Percentiles rank a stretch among this genome's conserved stretches.
phyloP scores from a whole-genome alignment of 495 filamentous ascomycete species.

The Aspergillus leporis region DNA sequence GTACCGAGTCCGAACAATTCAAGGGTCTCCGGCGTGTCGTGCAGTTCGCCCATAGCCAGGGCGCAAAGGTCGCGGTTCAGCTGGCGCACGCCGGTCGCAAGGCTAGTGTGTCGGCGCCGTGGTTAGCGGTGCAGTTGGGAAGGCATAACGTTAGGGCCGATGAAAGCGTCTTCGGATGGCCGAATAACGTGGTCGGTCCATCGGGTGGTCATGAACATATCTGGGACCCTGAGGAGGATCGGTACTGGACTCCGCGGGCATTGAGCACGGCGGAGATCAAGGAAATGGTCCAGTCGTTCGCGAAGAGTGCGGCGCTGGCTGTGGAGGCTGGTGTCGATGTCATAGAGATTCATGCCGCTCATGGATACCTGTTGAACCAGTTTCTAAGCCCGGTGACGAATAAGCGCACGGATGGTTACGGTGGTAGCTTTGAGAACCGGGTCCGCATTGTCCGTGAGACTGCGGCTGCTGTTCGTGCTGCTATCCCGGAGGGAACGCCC shows the following conservation, averaged over 20 bases:
- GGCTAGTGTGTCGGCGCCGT: slow-evolving; percentile 63
- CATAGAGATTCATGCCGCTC: slow-evolving; percentile 60
- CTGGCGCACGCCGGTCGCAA: slow-evolving; percentile 76
- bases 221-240: slow-evolving; percentile 39
- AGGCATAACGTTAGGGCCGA: slow-evolving; percentile 44
- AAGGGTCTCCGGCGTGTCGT: slow-evolving; percentile 60
- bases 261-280: slow-evolving; percentile 58
- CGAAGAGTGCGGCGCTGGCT: slow-evolving; percentile 57
- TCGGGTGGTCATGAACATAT: slow-evolving; percentile 50
- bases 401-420: slow-evolving; percentile 61
- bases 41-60: slow-evolving; percentile 61
- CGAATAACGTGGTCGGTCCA: slow-evolving; percentile 62
- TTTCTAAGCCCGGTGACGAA: slow-evolving; percentile 64
- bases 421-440: slow-evolving; percentile 58
- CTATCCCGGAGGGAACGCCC: slow-evolving; percentile 61
- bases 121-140: slow-evolving; percentile 42
- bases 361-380: slow-evolving; percentile 71
- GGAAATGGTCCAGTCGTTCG: slow-evolving; percentile 61
- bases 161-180: slow-evolving; percentile 66
- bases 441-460: slow-evolving; percentile 57
- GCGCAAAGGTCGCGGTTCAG: slow-evolving; percentile 69
- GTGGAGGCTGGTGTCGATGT: slow-evolving; percentile 68
- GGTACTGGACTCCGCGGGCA: slow-evolving; percentile 39
- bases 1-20: slow-evolving; percentile 54
- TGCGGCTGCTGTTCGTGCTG: slow-evolving; percentile 51